phyloP scores from a whole-genome alignment of 345 rosid species.

The Citrus unshiu region DNA sequence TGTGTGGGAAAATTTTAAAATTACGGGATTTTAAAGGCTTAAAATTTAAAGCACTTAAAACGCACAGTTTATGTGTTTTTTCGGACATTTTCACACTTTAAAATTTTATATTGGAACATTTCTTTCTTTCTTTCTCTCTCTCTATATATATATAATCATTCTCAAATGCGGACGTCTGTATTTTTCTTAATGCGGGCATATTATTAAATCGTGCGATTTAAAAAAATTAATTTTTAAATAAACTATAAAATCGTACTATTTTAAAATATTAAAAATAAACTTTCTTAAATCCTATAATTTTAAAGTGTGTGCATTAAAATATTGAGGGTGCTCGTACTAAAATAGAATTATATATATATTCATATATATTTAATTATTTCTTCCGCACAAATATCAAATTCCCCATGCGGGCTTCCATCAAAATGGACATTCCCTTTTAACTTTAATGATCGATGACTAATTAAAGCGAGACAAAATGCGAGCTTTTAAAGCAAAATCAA shows the following conservation, averaged over 20 bases:
- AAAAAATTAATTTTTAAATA: too few species aligned
- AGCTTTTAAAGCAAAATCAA: not conserved
- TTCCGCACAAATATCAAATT: not conserved
- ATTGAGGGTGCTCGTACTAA: too few species aligned
- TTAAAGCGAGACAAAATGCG: not conserved
- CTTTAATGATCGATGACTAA: not conserved
- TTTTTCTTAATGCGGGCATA: accelerated
- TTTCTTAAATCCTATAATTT: accelerated
- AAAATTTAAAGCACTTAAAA: too few species aligned
- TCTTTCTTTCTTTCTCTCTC: accelerated
- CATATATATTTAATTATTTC: not conserved
- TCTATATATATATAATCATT: too few species aligned
- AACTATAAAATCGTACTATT: too few species aligned
- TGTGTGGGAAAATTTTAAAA: accelerated
- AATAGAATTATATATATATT: too few species aligned
- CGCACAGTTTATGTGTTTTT: accelerated
- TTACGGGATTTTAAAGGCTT: accelerated
- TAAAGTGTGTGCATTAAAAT: too few species aligned
- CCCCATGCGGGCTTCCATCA: not conserved
- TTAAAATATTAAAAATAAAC: too few species aligned
- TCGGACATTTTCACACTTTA: accelerated
- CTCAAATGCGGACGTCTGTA: accelerated
- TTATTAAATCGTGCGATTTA: accelerated
- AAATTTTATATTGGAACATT: too few species aligned
- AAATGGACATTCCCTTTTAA: not conserved